Conservation (phyloP, 768 basidiomycete genomes). For the Phylloporus rhodoxanthus region DNA sequence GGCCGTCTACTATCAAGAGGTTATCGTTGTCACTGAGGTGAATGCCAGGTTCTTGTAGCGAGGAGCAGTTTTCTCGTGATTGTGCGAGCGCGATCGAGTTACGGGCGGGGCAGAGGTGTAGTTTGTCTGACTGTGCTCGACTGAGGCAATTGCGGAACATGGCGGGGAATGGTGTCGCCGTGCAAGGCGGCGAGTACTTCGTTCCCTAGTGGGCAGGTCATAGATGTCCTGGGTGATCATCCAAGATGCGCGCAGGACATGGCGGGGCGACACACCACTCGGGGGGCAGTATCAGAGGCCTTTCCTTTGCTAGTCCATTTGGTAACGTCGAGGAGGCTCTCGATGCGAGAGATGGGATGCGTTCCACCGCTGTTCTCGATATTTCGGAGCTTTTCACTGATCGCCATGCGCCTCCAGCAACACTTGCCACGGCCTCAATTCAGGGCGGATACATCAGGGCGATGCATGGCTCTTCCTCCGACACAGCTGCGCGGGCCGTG, state of each 20-base stretch:
- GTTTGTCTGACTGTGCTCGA: constrained; percentile 53
- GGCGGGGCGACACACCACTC: constrained; percentile 50
- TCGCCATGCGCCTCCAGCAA: constrained; percentile 55
- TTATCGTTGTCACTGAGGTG: too few species aligned
- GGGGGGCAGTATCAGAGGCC: constrained; percentile 72
- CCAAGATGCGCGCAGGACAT: neutral
- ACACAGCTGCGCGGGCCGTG: constrained; percentile 15
- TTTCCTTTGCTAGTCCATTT: constrained; percentile 60
- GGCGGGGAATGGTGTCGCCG: constrained; percentile 47
- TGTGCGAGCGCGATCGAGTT: constrained; percentile 62
- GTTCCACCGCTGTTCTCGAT: constrained; percentile 40
- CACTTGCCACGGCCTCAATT: too few species aligned
- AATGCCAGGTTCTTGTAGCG: too few species aligned
- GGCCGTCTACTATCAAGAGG: constrained; percentile 67
- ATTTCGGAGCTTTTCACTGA: constrained; percentile 80
- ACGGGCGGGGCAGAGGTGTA: constrained; percentile 69
- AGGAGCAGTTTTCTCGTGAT: too few species aligned
- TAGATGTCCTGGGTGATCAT: constrained; percentile 55
- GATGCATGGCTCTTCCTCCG: constrained; percentile 55
- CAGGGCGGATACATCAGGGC: constrained; percentile 51
- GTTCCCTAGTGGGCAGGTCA: constrained; percentile 48
- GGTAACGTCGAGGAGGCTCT: constrained; percentile 55
- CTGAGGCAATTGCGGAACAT: constrained; percentile 82
- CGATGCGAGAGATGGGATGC: constrained; percentile 59
- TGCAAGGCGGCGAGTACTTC: constrained; percentile 47